Conservation (phyloP, 2,329 filamentous ascomycete genomes). For the Bipolaris oryzae region DNA sequence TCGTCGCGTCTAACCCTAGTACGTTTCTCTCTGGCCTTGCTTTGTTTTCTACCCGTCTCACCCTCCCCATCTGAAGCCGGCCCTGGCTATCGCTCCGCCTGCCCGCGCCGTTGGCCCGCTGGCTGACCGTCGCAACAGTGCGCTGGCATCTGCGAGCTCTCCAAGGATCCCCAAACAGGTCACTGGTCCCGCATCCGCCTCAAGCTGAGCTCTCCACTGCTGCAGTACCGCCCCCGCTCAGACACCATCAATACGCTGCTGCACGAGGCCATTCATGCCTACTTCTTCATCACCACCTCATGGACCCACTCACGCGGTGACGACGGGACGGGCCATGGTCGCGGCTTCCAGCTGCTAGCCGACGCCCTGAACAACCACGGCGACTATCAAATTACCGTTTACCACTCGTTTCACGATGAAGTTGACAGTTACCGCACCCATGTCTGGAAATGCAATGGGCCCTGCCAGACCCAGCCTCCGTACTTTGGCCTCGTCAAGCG, state of each 20-base stretch:
- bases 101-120: slow-evolving; percentile 18
- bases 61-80: slow-evolving; percentile 9
- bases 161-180: slow-evolving; percentile 45
- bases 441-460: slow-evolving; percentile 53
- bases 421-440: slow-evolving; percentile 55
- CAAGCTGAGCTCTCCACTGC: slow-evolving; percentile 52
- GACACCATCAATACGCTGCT: slow-evolving; percentile 54
- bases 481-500: slow-evolving; percentile 55
- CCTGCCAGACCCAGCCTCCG: slow-evolving; percentile 47
- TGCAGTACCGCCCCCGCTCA: slow-evolving; percentile 52
- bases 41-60: slow-evolving; percentile 20
- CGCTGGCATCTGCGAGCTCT: slow-evolving; percentile 54
- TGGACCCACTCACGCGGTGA: slow-evolving; percentile 52
- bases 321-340: slow-evolving; percentile 52
- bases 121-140: slow-evolving; percentile 36
- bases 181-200: slow-evolving; percentile 50
- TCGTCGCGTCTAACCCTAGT: slow-evolving; percentile 51
- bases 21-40: slow-evolving; percentile 24
- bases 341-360: slow-evolving; percentile 52
- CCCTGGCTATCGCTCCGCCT: slow-evolving; percentile 2
- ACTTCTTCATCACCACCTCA: slow-evolving; percentile 55
- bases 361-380: slow-evolving; percentile 55
- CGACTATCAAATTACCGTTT: slow-evolving; percentile 50
- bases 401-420: slow-evolving; percentile 55
- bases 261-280: slow-evolving; percentile 55